Conservation (phyloP, 2,329 filamentous ascomycete genomes). For the Microsporum audouinii region DNA sequence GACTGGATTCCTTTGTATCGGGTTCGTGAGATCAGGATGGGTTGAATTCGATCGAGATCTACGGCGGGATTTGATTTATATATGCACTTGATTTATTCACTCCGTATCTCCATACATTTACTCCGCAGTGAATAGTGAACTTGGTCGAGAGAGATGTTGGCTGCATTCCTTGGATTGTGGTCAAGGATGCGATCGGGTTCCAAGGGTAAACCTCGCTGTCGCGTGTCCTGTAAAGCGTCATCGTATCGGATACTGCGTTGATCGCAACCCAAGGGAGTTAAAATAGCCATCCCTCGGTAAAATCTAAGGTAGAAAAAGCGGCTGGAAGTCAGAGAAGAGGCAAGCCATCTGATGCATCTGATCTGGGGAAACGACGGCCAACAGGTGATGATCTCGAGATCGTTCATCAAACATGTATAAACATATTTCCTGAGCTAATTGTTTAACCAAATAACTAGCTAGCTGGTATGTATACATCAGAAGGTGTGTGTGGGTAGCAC, state of each 20-base stretch:
- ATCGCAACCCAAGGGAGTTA: neutral
- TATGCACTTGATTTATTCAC: too few species aligned
- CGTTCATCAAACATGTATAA: neutral
- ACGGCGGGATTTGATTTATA: neutral
- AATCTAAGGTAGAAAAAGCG: neutral
- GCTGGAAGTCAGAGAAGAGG: neutral
- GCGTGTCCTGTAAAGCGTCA: neutral
- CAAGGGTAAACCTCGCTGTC: neutral
- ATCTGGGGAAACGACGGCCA: neutral
- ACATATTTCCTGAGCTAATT: too few species aligned
- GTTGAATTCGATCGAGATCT: neutral
- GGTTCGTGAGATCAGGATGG: neutral
- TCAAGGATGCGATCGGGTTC: neutral
- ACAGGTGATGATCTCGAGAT: neutral
- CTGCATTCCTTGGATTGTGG: too few species aligned
- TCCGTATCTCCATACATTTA: too few species aligned
- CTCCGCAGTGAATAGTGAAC: neutral
- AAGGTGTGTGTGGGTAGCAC: neutral
- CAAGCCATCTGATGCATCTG: neutral
- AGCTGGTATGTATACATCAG: too few species aligned
- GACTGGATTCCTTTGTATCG: slow-evolving; percentile 3
- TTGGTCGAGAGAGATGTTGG: neutral
- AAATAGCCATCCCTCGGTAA: neutral
- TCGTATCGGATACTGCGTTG: neutral
- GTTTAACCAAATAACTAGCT: too few species aligned